Percentiles rank a stretch among this genome's conserved stretches.
Evolutionary conservation across 179 eudicot genomes (phyloP).

Genomic region (Beta macrorhiza): DNA sequence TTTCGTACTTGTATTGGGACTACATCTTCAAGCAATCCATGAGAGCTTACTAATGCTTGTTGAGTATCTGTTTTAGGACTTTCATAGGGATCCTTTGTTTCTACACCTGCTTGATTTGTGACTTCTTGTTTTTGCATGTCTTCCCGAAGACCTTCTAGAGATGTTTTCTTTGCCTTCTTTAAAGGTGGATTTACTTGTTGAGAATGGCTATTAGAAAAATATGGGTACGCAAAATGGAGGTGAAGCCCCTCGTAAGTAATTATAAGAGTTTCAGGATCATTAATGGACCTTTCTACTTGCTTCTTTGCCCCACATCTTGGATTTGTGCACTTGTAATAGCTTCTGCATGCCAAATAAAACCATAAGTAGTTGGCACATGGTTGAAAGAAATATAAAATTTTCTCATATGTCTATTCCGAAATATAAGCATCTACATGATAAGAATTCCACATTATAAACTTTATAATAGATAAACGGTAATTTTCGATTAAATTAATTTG

Average conservation of each 20-base stretch:
- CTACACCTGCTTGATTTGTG: background rate
- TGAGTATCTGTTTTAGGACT: background rate
- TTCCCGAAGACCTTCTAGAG: conserved; percentile 14
- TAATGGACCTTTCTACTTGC: conserved; percentile 67
- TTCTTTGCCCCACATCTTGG: conserved; percentile 75
- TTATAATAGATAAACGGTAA: too few relatives aligned
- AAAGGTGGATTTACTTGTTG: conserved; percentile 30
- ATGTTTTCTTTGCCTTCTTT: conserved; percentile 43
- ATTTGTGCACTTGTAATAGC: conserved; percentile 81
- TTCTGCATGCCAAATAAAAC: conserved; percentile 40
- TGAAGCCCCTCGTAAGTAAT: conserved; percentile 85
- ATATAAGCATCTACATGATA: too few relatives aligned
- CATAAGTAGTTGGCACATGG: background rate
- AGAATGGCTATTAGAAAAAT: conserved; percentile 27
- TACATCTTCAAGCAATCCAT: conserved; percentile 72
- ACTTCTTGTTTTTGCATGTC: conserved; percentile 6
- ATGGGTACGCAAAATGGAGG: conserved; percentile 67
- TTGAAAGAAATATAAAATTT: too few relatives aligned
- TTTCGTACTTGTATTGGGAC: conserved; percentile 53
- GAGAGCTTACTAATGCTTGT: conserved; percentile 8
- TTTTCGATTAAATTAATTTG: too few relatives aligned
- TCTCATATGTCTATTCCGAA: too few relatives aligned
- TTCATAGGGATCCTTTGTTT: background rate
- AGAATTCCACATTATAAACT: too few relatives aligned
- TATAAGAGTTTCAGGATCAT: conserved; percentile 65